Evolutionary conservation across 2,329 filamentous ascomycete species (phyloP), one percentile per base, ranked within the genome.

Genomic region (Penicillium freii): DNA sequence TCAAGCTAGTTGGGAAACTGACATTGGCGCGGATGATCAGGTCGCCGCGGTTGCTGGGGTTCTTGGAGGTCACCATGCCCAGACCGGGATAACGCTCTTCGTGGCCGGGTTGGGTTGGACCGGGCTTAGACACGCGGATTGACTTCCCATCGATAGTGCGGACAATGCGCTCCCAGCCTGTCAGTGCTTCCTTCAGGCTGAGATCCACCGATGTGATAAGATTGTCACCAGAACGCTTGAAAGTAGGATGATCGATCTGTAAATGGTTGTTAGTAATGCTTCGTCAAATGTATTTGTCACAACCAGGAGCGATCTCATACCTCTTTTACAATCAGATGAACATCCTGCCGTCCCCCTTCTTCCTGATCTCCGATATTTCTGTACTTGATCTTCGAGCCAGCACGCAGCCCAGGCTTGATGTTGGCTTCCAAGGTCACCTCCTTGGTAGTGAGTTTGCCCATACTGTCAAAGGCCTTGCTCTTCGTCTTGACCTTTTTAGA

Each of bases 401-500:
- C 92, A 79, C 97, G 97, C 76, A 97, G 79, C 58, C 94, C 94
- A 6, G 91, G 87, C 79, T 97, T 97, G 78, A 99, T 96, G 46
- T 92, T 91, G 51, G 97, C 93, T 71, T 96, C 92, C 31, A 99
- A 80, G 19, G 97, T 91, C 69, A 92, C 90, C 68, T 99, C 94
- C 59, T 92, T 90, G 3, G 88, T 89, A 43, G 85, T 90, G 66
- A 92, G 87, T 80, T 96, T 96, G 57, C 91, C 91, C 21, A 87
- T 78, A 39, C 80, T 81, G 74, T 99, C 94, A 73, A 91, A 97
- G 19, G 89, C 92, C 85, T 97, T 97, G 70, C 93, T 86, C 81
- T 96, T 97, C 63, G 97, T 96, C 80, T 94, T 96, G 83, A 99
- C 91, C 82, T 96, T 97, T 84, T 99, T 99, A 48, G 89, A 91